Evolutionary conservation across 2,329 filamentous ascomycete genomes (phyloP).

Genomic region (Alternaria triticina): DNA sequence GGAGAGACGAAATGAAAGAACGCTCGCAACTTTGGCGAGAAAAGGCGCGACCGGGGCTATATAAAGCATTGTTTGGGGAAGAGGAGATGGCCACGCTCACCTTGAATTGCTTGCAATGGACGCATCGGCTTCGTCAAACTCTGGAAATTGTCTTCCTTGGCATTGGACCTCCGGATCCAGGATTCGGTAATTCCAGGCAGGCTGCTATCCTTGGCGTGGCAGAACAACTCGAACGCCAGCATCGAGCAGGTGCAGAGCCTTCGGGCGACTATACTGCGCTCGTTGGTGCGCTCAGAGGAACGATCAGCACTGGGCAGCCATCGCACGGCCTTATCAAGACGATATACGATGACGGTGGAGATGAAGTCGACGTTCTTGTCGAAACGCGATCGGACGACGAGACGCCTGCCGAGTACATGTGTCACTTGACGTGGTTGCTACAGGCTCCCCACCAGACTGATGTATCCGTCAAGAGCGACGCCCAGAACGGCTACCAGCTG

Average conservation of each 20-base stretch:
- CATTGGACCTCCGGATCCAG: slow-evolving; percentile 12
- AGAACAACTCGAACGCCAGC: slow-evolving; percentile 17
- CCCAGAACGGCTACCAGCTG: slow-evolving; percentile 11
- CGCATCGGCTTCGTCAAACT: slow-evolving; percentile 15
- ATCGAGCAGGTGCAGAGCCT: slow-evolving; percentile 10
- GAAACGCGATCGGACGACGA: slow-evolving; percentile 74
- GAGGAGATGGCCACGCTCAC: slow-evolving; percentile 15
- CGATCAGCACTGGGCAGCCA: neutral
- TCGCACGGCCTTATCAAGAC: slow-evolving; percentile 11
- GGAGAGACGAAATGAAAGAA: slow-evolving; percentile 18
- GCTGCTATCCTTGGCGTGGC: slow-evolving; percentile 14
- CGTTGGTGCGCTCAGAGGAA: slow-evolving; percentile 10
- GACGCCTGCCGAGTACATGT: slow-evolving; percentile 13
- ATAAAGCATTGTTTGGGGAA: slow-evolving; percentile 10
- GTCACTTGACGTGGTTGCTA: slow-evolving; percentile 22
- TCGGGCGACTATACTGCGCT: slow-evolving; percentile 13
- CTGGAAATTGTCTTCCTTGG: slow-evolving; percentile 17
- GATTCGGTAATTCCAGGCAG: slow-evolving; percentile 8
- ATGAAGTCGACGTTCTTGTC: slow-evolving; percentile 52
- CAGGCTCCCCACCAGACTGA: slow-evolving; percentile 9
- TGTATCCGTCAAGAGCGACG: slow-evolving; percentile 1
- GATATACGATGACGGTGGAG: slow-evolving; percentile 14
- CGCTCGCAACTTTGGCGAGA: slow-evolving; percentile 16
- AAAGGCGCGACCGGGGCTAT: slow-evolving; percentile 6
- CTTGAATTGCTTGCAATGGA: slow-evolving; percentile 6